phyloP scores from a whole-genome alignment of 768 basidiomycete genomes.

The Polyporus arcularius region DNA sequence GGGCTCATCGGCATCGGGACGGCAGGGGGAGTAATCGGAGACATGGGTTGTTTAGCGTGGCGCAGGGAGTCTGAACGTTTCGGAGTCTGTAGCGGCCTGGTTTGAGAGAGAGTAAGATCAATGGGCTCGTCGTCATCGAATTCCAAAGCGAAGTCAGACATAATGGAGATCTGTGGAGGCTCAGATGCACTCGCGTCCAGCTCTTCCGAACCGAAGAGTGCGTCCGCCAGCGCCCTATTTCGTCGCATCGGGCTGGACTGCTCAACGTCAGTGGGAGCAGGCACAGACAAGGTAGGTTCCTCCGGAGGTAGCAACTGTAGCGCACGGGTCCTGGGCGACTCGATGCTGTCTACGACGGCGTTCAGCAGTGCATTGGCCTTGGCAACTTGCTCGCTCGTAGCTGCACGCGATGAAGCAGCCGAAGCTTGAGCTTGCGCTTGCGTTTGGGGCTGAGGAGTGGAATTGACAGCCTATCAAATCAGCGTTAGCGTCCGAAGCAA shows the following conservation, averaged over 20 bases:
- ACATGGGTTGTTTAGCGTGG: not conserved
- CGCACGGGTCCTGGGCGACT: slow-evolving; percentile 32
- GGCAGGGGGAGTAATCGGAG: slow-evolving; percentile 1
- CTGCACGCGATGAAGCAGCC: slow-evolving; percentile 25
- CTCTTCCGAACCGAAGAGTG: slow-evolving; percentile 62
- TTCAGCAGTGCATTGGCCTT: slow-evolving; percentile 70
- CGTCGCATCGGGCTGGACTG: slow-evolving; percentile 51
- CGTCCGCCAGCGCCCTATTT: slow-evolving; percentile 75
- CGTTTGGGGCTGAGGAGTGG: slow-evolving; percentile 51
- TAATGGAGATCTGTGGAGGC: slow-evolving; percentile 26
- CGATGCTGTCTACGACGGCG: slow-evolving; percentile 60
- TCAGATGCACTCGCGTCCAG: slow-evolving; percentile 32
- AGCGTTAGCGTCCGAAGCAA: not conserved
- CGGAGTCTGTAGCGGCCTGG: slow-evolving; percentile 15
- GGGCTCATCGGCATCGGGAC: slow-evolving; percentile 7
- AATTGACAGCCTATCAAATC: slow-evolving; percentile 55
- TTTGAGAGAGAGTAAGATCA: not conserved
- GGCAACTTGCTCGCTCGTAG: slow-evolving; percentile 47
- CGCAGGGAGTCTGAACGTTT: slow-evolving; percentile 13
- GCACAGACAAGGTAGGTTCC: slow-evolving; percentile 29
- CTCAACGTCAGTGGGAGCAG: slow-evolving; percentile 37
- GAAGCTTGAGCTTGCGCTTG: slow-evolving; percentile 34
- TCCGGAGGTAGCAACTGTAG: slow-evolving; percentile 5
- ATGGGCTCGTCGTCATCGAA: slow-evolving; percentile 14
- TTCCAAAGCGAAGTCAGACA: slow-evolving; percentile 8